Conservation (phyloP, 208 protist genomes). For the Trypanosoma theileri region DNA sequence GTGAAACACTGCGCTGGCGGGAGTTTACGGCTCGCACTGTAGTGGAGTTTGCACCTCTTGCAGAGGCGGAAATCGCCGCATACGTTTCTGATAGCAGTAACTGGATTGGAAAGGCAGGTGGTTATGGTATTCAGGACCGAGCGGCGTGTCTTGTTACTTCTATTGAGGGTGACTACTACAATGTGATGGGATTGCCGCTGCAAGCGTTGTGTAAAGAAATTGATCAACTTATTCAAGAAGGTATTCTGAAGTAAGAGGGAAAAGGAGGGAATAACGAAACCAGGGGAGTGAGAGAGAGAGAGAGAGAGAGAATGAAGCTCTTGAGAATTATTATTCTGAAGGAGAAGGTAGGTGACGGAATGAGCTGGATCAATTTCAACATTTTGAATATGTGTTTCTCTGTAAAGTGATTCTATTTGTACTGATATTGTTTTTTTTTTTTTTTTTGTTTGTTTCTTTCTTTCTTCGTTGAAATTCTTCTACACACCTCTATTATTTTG, state of each 20-base stretch:
- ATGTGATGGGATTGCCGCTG: conserved; percentile 48
- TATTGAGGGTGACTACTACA: conserved; percentile 50
- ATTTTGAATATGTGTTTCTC: too few relatives aligned
- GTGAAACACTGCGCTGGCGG: conserved; percentile 6
- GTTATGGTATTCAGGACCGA: conserved; percentile 45
- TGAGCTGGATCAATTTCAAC: background rate
- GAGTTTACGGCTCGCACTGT: conserved; percentile 28
- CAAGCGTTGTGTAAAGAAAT: conserved; percentile 28
- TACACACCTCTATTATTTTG: background rate
- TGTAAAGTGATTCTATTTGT: background rate
- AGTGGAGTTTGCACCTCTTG: conserved; percentile 31
- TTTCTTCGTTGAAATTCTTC: too few relatives aligned
- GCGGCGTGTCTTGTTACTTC: conserved; percentile 35
- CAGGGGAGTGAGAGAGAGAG: background rate
- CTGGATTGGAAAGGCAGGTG: conserved; percentile 46
- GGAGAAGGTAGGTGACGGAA: background rate
- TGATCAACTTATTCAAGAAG: conserved; percentile 25
- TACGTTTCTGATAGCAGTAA: conserved; percentile 24
- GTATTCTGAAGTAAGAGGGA: conserved; percentile 3
- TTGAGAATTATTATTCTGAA: too few relatives aligned
- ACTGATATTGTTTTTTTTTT: conserved; percentile 5
- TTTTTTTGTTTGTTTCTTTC: conserved; percentile 10
- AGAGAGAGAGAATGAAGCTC: background rate
- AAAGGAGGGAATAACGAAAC: background rate
- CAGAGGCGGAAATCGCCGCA: conserved; percentile 31